Evolutionary conservation across 768 basidiomycete genomes (phyloP).

Genomic region (Sarcodon aspratus): DNA sequence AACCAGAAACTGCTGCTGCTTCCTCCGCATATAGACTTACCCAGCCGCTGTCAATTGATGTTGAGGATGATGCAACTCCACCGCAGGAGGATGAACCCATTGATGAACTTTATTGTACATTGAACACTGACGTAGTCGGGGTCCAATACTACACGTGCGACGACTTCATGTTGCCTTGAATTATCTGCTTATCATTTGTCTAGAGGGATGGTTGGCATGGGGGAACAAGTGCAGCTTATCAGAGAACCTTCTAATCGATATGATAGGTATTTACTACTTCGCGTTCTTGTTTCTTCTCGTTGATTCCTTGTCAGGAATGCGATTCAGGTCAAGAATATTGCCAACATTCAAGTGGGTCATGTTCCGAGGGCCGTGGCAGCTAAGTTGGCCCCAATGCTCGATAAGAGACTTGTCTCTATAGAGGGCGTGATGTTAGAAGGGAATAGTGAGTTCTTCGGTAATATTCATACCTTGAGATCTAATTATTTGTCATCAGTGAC

Average conservation of each 20-base stretch:
- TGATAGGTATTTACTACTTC: conserved; percentile 37
- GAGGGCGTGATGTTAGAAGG: conserved; percentile 67
- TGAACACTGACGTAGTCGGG: conserved; percentile 62
- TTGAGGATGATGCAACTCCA: conserved; percentile 34
- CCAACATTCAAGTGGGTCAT: conserved; percentile 69
- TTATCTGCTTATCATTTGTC: not conserved
- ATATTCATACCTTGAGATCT: conserved; percentile 3
- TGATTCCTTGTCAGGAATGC: conserved; percentile 40
- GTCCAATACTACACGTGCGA: conserved; percentile 62
- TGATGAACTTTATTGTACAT: conserved; percentile 60
- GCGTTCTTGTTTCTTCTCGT: not conserved
- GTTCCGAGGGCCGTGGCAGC: conserved; percentile 47
- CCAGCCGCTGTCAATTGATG: conserved; percentile 11
- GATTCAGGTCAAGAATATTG: conserved; percentile 75
- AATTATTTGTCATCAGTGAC: conserved; percentile 18
- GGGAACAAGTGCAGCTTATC: conserved; percentile 62
- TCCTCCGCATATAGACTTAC: not conserved
- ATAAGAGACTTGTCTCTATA: conserved; percentile 46
- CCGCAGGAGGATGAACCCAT: conserved; percentile 27
- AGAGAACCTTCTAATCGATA: conserved; percentile 59
- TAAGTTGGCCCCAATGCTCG: conserved; percentile 62
- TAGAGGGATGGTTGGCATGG: conserved; percentile 64
- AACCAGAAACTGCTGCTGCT: conserved; percentile 5
- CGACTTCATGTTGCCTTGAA: not conserved
- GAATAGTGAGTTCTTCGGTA: conserved; percentile 34